phyloP scores from a whole-genome alignment of 805 yeast genomes.

The Spathaspora sp. region DNA sequence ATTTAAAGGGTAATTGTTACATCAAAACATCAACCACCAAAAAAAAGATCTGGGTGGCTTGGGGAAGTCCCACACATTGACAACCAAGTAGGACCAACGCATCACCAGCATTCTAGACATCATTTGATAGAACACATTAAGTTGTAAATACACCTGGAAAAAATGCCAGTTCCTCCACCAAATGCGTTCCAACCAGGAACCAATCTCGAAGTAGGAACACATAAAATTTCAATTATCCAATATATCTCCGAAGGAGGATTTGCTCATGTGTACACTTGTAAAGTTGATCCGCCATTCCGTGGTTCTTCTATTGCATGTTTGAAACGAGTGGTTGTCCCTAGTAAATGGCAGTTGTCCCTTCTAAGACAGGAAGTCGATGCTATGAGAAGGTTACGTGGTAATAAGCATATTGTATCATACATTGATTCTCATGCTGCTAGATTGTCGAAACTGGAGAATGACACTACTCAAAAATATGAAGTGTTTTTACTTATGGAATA shows the following conservation, averaged over 20 bases:
- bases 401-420: conserved; percentile 78
- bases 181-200: conserved; percentile 75
- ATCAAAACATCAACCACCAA: neutral
- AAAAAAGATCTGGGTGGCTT: too few relatives aligned
- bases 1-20: neutral
- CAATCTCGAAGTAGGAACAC: conserved; percentile 77
- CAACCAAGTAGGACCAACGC: neutral
- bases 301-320: conserved; percentile 67
- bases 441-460: conserved; percentile 24
- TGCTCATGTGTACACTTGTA: conserved; percentile 89
- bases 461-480: conserved; percentile 58
- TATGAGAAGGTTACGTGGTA: conserved; percentile 83
- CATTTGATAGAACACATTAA: neutral
- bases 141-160: neutral
- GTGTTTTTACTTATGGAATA: conserved; percentile 79
- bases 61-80: neutral
- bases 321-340: conserved; percentile 94
- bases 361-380: conserved; percentile 96
- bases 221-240: conserved; percentile 60
- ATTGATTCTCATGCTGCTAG: conserved; percentile 94
- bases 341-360: conserved; percentile 74
- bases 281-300: conserved; percentile 50
- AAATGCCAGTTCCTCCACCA: conserved; percentile 46
- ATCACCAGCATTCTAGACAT: neutral
- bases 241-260: conserved; percentile 90